Conservation (phyloP, 2,329 filamentous ascomycete genomes). For the Fusarium sublunatum region DNA sequence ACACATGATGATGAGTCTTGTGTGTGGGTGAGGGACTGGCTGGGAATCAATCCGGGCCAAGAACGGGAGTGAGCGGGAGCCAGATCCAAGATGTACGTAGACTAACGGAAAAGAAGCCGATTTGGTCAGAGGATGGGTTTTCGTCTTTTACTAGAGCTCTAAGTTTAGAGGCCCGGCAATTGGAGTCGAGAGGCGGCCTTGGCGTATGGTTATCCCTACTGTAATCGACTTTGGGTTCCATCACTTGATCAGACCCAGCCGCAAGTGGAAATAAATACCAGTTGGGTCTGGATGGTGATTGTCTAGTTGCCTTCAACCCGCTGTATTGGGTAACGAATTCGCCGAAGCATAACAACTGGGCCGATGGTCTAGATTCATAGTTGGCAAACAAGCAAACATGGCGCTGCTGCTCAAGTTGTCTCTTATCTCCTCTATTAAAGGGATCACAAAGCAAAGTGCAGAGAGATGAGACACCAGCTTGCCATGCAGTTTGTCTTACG, state of each 20-base stretch:
- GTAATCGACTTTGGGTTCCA: slow-evolving; percentile 14
- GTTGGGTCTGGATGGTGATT: slow-evolving; percentile 1
- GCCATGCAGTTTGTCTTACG: background rate
- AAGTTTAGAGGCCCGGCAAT: background rate
- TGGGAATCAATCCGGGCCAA: slow-evolving; percentile 18
- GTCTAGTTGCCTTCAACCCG: background rate
- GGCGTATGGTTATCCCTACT: background rate
- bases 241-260: slow-evolving; percentile 14
- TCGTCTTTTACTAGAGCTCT: background rate
- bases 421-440: slow-evolving; percentile 17
- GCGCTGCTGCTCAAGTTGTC: slow-evolving; percentile 12
- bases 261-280: slow-evolving; percentile 14
- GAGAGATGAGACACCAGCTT: slow-evolving; percentile 9
- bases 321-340: slow-evolving; percentile 3
- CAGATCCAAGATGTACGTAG: slow-evolving; percentile 17
- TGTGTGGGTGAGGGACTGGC: slow-evolving; percentile 18
- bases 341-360: background rate
- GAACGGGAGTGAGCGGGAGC: slow-evolving; percentile 31
- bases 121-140: slow-evolving; percentile 17
- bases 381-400: slow-evolving; percentile 6
- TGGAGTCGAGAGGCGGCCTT: background rate
- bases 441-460: slow-evolving; percentile 4
- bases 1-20: slow-evolving; percentile 8
- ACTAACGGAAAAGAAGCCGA: slow-evolving; percentile 17
- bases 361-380: slow-evolving; percentile 8